Evolutionary conservation across 495 filamentous ascomycete species (phyloP).

Genomic region (Friedmanniomyces simplex): DNA sequence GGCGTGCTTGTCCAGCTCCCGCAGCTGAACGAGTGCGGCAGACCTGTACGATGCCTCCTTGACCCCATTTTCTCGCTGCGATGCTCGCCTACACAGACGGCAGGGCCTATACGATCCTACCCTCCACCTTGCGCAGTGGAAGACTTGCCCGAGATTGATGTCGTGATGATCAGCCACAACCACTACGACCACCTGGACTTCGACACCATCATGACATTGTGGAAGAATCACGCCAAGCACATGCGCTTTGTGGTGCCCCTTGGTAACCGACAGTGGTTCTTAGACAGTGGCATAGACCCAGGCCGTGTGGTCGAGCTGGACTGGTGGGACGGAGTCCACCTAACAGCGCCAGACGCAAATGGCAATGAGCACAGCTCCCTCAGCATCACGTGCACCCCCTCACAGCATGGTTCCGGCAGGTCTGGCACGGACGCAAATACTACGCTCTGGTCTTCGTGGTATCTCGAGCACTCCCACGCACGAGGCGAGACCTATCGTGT

Average conservation of each 20-base stretch:
- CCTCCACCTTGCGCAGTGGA: slow-evolving; percentile 39
- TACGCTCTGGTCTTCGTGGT: slow-evolving; percentile 9
- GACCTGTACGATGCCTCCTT: slow-evolving; percentile 34
- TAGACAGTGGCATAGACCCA: slow-evolving; percentile 32
- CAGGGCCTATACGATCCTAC: slow-evolving; percentile 40
- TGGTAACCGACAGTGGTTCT: slow-evolving; percentile 30
- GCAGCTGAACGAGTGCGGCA: not conserved
- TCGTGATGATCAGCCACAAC: slow-evolving; percentile 41
- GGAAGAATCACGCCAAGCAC: slow-evolving; percentile 18
- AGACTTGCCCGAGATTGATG: slow-evolving; percentile 39
- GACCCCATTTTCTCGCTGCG: slow-evolving; percentile 45
- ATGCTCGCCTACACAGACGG: slow-evolving; percentile 36
- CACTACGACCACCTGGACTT: slow-evolving; percentile 45
- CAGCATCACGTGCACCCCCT: slow-evolving; percentile 32
- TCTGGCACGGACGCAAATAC: not conserved
- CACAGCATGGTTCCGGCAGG: slow-evolving; percentile 32
- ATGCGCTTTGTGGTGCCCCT: slow-evolving; percentile 37
- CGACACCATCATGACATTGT: slow-evolving; percentile 33
- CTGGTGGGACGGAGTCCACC: slow-evolving; percentile 40
- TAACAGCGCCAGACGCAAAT: slow-evolving; percentile 13
- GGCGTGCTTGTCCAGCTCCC: slow-evolving; percentile 35
- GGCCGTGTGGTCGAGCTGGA: slow-evolving; percentile 40
- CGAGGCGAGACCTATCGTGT: not conserved
- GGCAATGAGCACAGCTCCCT: not conserved
- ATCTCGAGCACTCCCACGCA: not conserved